These are phyloP conservation scores for Pelomyxa schiedti DNA, from an alignment of 78 protist species.

Conservation along the genomic window DNA sequence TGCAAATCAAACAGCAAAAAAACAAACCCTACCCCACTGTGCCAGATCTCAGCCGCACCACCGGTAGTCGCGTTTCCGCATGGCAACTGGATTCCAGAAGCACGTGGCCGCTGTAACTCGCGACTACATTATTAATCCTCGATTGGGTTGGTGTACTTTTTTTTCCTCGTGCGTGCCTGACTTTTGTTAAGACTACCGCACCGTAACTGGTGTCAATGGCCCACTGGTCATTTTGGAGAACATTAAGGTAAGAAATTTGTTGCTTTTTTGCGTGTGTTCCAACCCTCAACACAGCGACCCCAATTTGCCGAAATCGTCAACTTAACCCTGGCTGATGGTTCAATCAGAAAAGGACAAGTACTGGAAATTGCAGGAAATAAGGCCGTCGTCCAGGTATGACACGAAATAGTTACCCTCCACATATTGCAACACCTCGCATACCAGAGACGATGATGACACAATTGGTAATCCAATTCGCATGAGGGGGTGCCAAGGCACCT, in stretches of 20 bases:
- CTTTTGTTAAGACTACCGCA: constrained; percentile 95
- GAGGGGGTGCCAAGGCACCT: no score
- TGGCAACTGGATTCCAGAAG: no score
- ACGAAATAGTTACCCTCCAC: no score
- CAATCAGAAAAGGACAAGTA: constrained; percentile 86
- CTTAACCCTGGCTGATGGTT: constrained; percentile 86
- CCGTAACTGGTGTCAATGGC: constrained; percentile 96
- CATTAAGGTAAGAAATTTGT: constrained; percentile 82
- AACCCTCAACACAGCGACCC: no score
- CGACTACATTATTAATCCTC: constrained; percentile 55
- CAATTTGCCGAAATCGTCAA: constrained; percentile 96
- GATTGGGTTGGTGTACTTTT: constrained; percentile 14
- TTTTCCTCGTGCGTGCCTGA: neutral
- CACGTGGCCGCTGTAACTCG: constrained; percentile 51
- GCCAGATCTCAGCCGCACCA: no score
- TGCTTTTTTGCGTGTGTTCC: no score
- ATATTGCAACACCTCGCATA: no score
- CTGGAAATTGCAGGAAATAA: constrained; percentile 81
- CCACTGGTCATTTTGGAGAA: constrained; percentile 97
- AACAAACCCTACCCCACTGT: no score
- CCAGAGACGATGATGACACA: no score
- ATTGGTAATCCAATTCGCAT: no score
- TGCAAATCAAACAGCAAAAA: no score
- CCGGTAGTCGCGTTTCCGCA: no score
- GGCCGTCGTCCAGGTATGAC: constrained; percentile 99